A percentile compares a stretch with the other conserved stretches of the same genome.
phyloP scores from a whole-genome alignment of 2,329 filamentous ascomycete genomes.

The Sarocladium brachiariae region DNA sequence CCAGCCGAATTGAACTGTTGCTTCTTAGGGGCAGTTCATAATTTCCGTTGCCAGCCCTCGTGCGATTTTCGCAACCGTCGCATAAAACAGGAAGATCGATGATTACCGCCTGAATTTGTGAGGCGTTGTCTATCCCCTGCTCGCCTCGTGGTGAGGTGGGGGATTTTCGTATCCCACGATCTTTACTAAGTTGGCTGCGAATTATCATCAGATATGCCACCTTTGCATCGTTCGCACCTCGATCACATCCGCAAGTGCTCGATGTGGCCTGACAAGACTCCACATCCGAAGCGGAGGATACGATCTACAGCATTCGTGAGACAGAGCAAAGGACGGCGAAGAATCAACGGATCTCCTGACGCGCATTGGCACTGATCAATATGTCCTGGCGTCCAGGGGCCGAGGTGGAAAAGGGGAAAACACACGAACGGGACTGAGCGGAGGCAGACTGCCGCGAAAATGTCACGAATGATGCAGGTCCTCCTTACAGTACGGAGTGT shows the following conservation, averaged over 20 bases:
- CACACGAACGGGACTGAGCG: constrained; percentile 1
- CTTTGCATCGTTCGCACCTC: too few relatives aligned
- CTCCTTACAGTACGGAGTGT: not conserved
- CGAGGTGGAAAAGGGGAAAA: not conserved
- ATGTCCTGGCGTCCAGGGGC: too few relatives aligned
- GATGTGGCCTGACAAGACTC: too few relatives aligned
- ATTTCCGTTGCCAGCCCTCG: too few relatives aligned
- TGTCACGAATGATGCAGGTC: constrained; percentile 2
- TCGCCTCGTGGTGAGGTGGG: constrained; percentile 4
- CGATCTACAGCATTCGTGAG: not conserved
- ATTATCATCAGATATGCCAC: too few relatives aligned
- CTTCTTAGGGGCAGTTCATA: too few relatives aligned
- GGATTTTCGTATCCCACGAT: constrained; percentile 1
- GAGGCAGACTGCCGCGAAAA: constrained; percentile 1
- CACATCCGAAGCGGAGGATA: too few relatives aligned
- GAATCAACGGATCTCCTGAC: not conserved
- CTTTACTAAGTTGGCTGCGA: too few relatives aligned
- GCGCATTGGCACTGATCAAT: not conserved
- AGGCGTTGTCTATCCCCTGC: constrained; percentile 4
- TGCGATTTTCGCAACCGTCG: too few relatives aligned
- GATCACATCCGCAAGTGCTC: too few relatives aligned
- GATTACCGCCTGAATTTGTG: not conserved
- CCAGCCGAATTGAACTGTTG: too few relatives aligned
- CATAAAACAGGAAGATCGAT: too few relatives aligned
- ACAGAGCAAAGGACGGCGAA: not conserved